Base-by-base conservation (phyloP, 2,329 filamentous ascomycete genomes). In the Microdochium nivale region DNA sequence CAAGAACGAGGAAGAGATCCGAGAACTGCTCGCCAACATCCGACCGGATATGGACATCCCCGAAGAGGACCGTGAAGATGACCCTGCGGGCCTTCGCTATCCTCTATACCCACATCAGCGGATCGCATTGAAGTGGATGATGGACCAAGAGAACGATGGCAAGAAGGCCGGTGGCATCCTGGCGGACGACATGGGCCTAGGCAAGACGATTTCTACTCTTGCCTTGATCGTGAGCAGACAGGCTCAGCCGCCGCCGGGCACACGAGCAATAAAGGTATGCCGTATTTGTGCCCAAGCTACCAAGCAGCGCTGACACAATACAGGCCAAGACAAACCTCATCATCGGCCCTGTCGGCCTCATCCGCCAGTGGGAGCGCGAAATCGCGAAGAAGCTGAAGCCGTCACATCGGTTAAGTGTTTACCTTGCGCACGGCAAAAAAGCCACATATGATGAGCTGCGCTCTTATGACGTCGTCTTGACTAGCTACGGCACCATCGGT, bases 361-460 rank as follows among this genome's bases (percentile, higher is more conserved):
- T 95, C 65, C 80, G 83, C 16, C 90, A 96, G 64, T 96, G 90
- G 90, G 83, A 88, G 60, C 78, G 84, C 48, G 90, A 96, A 65
- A 88, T 96, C 47, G 66, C 75, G 53, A 78, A 76, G 35, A 90
- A 91, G 66, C 68, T 94, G 33, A 83, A 83, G 54, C 57, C 68
- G 0, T 69, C 70, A 0, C 73, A 87, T 61, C 71, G 74, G 30
- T 68, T 95, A 14, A 81, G 74, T 0, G 82, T 88, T 1, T 83
- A 80, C 57, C 76, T 90, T 30, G 79, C 88, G 52, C 89, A 95
- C 61, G 80, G 81, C 23, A 86, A 79, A 55, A 80, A 77, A 56
- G 68, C 72, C n/a, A 68, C 68, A 3, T 90, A 82, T 66, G 68
- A 74, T 30, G 76, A 82, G 9, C 67, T 95, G 25, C 79, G 78